Evolutionary conservation across 2,329 filamentous ascomycete genomes (phyloP).

Genomic region (Elsinoe necatrix): DNA sequence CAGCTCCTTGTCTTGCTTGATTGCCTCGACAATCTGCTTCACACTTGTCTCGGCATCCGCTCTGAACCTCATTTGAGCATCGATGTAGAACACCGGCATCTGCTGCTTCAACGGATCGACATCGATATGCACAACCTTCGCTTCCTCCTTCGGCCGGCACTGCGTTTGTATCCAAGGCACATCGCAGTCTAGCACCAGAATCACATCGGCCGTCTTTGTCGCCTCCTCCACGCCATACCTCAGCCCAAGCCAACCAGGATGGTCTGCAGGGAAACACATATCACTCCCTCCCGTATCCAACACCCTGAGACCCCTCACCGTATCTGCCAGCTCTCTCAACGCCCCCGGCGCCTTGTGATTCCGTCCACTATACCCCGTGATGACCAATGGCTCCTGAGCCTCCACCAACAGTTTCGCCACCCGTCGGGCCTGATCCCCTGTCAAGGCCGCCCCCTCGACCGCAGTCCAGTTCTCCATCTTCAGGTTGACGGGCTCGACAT

Average conservation of each 20-base stretch:
- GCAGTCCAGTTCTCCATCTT: conserved; percentile 63
- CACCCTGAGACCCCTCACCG: conserved; percentile 59
- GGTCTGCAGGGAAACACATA: conserved; percentile 69
- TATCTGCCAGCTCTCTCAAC: conserved; percentile 59
- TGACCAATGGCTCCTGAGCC: conserved; percentile 58
- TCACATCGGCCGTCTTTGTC: conserved; percentile 71
- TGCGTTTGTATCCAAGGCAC: conserved; percentile 88
- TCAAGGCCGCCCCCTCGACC: conserved; percentile 58
- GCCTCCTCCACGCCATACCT: conserved; percentile 65
- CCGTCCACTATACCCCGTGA: conserved; percentile 64
- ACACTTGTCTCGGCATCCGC: conserved; percentile 50
- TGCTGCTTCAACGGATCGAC: conserved; percentile 58
- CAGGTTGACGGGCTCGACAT: conserved; percentile 63
- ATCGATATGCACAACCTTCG: conserved; percentile 58
- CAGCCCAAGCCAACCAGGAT: conserved; percentile 53
- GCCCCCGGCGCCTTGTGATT: conserved; percentile 55
- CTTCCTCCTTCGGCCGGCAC: conserved; percentile 48
- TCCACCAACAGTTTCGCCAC: conserved; percentile 56
- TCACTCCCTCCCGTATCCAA: conserved; percentile 70
- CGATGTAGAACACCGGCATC: conserved; percentile 51
- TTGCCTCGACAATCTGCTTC: conserved; percentile 58
- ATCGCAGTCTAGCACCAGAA: conserved; percentile 79
- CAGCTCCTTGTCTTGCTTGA: conserved; percentile 43
- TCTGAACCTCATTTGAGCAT: conserved; percentile 44
- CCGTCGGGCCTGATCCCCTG: conserved; percentile 44